These are phyloP conservation scores for Avena eriantha DNA, from an alignment of 176 grass and related monocot species.

Conservation along the genomic window DNA sequence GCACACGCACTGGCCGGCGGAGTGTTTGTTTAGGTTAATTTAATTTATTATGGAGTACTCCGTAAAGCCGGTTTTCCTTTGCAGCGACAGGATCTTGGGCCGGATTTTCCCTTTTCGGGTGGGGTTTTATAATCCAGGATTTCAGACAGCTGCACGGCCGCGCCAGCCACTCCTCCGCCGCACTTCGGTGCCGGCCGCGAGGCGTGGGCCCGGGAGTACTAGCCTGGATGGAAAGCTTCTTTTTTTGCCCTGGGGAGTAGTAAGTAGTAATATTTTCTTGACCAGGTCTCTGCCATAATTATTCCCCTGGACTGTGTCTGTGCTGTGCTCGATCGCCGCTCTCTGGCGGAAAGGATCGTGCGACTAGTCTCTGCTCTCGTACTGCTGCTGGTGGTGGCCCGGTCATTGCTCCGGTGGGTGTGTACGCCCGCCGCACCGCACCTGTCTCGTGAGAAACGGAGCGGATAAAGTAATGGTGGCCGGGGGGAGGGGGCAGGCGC, in stretches of 20 bases:
- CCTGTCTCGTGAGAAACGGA: neutral
- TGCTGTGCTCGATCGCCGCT: neutral
- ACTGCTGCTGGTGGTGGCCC: neutral
- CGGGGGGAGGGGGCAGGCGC: constrained; percentile 3
- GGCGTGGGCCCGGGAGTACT: neutral
- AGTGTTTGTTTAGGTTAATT: neutral
- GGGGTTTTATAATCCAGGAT: neutral
- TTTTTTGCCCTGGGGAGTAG: too few relatives aligned
- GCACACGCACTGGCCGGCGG: neutral
- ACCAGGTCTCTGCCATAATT: neutral
- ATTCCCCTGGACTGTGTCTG: neutral
- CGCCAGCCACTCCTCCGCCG: neutral
- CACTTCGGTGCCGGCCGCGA: neutral
- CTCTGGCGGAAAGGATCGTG: neutral
- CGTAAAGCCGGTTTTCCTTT: constrained; percentile 20
- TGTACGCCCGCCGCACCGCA: neutral
- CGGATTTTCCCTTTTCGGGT: neutral
- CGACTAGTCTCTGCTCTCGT: neutral
- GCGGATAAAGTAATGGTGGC: neutral
- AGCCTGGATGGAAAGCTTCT: too few relatives aligned
- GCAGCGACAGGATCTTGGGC: constrained; percentile 44
- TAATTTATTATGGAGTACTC: neutral
- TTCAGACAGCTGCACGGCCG: constrained; percentile 36
- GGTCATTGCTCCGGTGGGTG: neutral
- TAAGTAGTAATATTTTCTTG: neutral